These are phyloP conservation scores for grape (Vitis vinifera) DNA, from an alignment of 164 flowering plant species.

Conservation along the genomic window DNA sequence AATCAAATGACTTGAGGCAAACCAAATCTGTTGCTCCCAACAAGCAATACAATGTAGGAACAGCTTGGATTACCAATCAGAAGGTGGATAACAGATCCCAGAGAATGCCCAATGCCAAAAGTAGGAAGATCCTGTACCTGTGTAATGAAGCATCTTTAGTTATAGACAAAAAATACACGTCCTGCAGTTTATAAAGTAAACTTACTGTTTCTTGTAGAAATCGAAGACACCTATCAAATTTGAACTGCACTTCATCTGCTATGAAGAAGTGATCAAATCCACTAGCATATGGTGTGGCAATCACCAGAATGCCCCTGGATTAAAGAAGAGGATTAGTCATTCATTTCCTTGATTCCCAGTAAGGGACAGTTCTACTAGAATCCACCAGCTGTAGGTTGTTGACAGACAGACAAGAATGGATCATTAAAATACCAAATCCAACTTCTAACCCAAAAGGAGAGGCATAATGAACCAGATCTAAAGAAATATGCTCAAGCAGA, in stretches of 20 bases:
- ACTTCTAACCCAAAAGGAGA: not conserved
- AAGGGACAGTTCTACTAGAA: not conserved
- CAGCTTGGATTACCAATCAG: slow-evolving; percentile 59
- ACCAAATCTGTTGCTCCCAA: not conserved
- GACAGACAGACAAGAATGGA: not conserved
- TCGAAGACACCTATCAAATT: slow-evolving; percentile 84
- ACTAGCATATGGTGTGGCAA: slow-evolving; percentile 95
- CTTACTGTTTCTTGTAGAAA: slow-evolving; percentile 67
- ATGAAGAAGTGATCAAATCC: slow-evolving; percentile 94
- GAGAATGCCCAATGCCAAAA: slow-evolving; percentile 93
- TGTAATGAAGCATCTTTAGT: slow-evolving; percentile 5
- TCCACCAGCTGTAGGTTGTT: not conserved
- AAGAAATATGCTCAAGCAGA: not conserved
- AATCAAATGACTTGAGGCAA: slow-evolving; percentile 10
- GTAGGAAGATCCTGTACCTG: slow-evolving; percentile 76
- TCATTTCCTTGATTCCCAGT: not conserved
- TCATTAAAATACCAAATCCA: not conserved
- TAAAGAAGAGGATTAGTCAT: slow-evolving; percentile 11
- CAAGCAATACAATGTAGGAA: not conserved
- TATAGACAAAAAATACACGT: not conserved
- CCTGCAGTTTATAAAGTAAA: slow-evolving; percentile 10
- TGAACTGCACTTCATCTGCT: slow-evolving; percentile 95
- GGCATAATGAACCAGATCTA: not conserved
- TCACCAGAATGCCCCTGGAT: slow-evolving; percentile 74
- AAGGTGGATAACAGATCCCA: slow-evolving; percentile 90